Evolutionary conservation across 768 basidiomycete genomes (phyloP).

Genomic region (Macrolepiota fuliginosa): DNA sequence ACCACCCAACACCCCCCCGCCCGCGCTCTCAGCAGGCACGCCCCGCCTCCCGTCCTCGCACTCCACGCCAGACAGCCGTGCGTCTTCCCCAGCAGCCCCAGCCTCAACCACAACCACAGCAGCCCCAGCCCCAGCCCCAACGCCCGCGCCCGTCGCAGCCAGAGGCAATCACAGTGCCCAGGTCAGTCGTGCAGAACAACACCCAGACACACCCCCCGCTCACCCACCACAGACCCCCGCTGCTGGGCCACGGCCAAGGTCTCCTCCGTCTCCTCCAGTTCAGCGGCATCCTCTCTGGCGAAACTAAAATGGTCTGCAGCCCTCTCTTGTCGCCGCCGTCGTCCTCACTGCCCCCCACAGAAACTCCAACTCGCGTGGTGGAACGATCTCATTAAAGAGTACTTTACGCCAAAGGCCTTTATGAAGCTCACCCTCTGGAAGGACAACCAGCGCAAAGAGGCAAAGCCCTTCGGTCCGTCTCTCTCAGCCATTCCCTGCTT

Average conservation of each 20-base stretch:
- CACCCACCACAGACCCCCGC: constrained; percentile 16
- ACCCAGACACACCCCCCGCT: too few relatives aligned
- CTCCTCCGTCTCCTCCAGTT: constrained; percentile 66
- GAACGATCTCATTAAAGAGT: constrained; percentile 61
- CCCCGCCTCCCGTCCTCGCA: background rate
- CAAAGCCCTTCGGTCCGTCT: constrained; percentile 77
- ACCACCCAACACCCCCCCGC: constrained; percentile 16
- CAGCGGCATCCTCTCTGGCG: constrained; percentile 59
- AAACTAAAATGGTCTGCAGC: constrained; percentile 44
- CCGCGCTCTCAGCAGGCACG: background rate
- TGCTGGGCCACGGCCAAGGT: constrained; percentile 59
- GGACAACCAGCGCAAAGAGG: constrained; percentile 74
- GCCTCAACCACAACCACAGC: constrained; percentile 1
- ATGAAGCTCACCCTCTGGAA: constrained; percentile 89
- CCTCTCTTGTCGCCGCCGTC: background rate
- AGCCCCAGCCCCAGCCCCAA: background rate
- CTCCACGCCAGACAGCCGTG: background rate
- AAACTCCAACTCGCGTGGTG: constrained; percentile 69
- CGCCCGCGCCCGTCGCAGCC: too few relatives aligned
- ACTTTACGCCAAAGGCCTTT: constrained; percentile 66
- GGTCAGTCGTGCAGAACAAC: too few relatives aligned
- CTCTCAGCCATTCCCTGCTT: background rate
- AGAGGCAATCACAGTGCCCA: too few relatives aligned
- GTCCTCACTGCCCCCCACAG: constrained; percentile 23
- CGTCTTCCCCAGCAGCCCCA: constrained; percentile 10